Evolutionary conservation across 345 rosid species (phyloP).

Genomic region (Nephelium lappaceum): DNA sequence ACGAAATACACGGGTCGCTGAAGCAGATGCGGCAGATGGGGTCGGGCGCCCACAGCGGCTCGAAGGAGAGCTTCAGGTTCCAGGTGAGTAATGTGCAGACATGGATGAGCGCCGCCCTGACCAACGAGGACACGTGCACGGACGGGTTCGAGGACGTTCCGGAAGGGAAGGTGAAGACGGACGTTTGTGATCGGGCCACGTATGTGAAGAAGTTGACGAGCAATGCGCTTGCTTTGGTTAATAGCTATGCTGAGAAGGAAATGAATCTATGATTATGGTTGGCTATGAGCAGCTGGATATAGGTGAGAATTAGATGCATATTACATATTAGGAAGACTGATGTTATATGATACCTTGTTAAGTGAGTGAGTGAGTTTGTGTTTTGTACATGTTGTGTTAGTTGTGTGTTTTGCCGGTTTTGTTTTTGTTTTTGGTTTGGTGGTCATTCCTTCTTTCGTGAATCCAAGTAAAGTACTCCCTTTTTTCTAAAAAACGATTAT

Average conservation of each 20-base stretch:
- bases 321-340: neutral
- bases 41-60: conserved; percentile 27
- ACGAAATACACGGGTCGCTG: conserved; percentile 76
- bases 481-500: too few relatives aligned
- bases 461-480: neutral
- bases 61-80: conserved; percentile 57
- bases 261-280: conserved; percentile 22
- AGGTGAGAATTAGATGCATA: neutral
- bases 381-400: neutral
- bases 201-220: conserved; percentile 71
- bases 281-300: neutral
- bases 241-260: conserved; percentile 58
- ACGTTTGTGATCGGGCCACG: conserved; percentile 41
- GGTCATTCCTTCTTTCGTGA: neutral
- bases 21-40: conserved; percentile 64
- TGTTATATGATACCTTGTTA: neutral
- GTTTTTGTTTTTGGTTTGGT: neutral
- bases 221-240: conserved; percentile 77
- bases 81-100: conserved; percentile 85
- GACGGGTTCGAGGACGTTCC: conserved; percentile 75
- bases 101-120: conserved; percentile 94
- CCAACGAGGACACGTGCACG: conserved; percentile 82
- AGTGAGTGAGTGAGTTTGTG: neutral
- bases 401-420: neutral
- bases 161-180: conserved; percentile 52